These are phyloP conservation scores for Pyrenula aspistea DNA, from an alignment of 495 filamentous ascomycete genomes.

Conservation along the genomic window DNA sequence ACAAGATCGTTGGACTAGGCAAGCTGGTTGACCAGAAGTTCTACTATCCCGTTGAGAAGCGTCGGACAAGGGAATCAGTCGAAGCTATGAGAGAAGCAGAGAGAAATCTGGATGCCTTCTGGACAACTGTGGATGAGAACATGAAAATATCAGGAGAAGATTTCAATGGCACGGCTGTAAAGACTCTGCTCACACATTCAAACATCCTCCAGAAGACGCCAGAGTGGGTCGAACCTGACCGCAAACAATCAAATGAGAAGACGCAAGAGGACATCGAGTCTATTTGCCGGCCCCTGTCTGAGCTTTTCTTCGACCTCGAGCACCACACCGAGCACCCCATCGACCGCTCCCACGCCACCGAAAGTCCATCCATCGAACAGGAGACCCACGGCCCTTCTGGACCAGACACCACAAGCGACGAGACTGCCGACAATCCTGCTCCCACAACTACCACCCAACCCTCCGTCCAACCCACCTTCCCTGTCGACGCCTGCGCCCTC, in stretches of 20 bases:
- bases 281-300: slow-evolving; percentile 7
- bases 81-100: slow-evolving; percentile 33
- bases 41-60: slow-evolving; percentile 37
- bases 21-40: slow-evolving; percentile 21
- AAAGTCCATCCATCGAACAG: slow-evolving; percentile 75
- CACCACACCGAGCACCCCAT: slow-evolving; percentile 9
- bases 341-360: slow-evolving; percentile 54
- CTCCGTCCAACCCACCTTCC: slow-evolving; percentile 16
- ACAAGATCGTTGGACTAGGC: slow-evolving; percentile 11
- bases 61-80: slow-evolving; percentile 27
- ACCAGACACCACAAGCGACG: neutral
- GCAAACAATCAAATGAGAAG: slow-evolving; percentile 3
- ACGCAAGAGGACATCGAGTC: neutral
- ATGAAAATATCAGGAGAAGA: slow-evolving; percentile 3
- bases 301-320: slow-evolving; percentile 11
- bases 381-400: slow-evolving; percentile 27
- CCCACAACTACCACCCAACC: neutral
- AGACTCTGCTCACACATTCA: slow-evolving; percentile 15
- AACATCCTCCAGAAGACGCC: slow-evolving; percentile 32
- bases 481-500: slow-evolving; percentile 27
- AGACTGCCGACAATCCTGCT: neutral
- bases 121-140: slow-evolving; percentile 19
- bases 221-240: slow-evolving; percentile 30
- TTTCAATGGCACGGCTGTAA: slow-evolving; percentile 7
- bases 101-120: slow-evolving; percentile 35